These are phyloP conservation scores for Gracilariopsis chorda DNA, from an alignment of 23 red algal genomes.

Conservation along the genomic window DNA sequence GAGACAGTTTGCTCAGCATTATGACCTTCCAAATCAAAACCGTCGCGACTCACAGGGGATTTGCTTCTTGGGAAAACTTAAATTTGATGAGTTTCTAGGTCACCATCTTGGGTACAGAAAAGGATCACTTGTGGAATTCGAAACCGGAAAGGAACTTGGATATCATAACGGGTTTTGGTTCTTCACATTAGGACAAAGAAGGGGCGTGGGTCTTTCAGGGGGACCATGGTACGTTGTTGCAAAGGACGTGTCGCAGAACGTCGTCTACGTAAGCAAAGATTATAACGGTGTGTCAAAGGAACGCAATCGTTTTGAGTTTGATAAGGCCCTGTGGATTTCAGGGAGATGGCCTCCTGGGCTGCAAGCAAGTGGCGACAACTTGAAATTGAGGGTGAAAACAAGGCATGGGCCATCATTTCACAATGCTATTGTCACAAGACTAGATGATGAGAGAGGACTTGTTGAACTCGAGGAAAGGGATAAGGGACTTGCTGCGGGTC, in stretches of 20 bases:
- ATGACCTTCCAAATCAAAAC: conserved; percentile 76
- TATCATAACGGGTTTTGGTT: conserved; percentile 95
- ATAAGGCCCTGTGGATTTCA: conserved; percentile 68
- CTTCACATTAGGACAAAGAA: conserved; percentile 90
- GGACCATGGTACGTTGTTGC: conserved; percentile 95
- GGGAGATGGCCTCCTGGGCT: conserved; percentile 1
- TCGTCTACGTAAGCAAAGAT: conserved; percentile 90
- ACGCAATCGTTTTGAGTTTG: conserved; percentile 66
- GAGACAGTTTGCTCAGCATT: conserved; percentile 55
- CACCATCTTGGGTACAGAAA: conserved; percentile 76
- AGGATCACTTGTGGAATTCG: conserved; percentile 87
- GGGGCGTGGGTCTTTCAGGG: conserved; percentile 73
- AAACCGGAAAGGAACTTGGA: conserved; percentile 79
- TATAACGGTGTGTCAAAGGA: conserved; percentile 29
- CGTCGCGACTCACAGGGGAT: conserved; percentile 96
- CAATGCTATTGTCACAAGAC: conserved; percentile 24
- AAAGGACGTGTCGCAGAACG: conserved; percentile 83
- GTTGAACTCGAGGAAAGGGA: conserved; percentile 58
- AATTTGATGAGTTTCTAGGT: conserved; percentile 94
- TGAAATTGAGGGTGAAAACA: conserved; percentile 70
- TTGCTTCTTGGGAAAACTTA: conserved; percentile 96
- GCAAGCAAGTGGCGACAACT: neutral
- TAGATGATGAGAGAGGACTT: neutral
- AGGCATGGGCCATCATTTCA: conserved; percentile 72
- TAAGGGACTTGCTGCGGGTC: conserved; percentile 84